Evolutionary conservation across 129 eudicot species (phyloP).

Genomic region (Scalesia atractyloides): DNA sequence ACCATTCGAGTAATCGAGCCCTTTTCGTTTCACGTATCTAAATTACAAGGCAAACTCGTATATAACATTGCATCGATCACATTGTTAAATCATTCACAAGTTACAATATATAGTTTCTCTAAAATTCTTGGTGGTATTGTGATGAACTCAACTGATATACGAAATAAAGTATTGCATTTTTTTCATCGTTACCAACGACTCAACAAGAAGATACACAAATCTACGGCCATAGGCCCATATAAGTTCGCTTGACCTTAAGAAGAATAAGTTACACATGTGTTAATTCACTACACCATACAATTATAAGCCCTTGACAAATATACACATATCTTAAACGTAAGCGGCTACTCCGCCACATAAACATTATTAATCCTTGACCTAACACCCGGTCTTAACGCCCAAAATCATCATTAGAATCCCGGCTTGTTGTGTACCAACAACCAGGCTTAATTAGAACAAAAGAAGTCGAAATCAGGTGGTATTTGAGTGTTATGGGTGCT

Average conservation of each 20-base stretch:
- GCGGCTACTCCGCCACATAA: background rate
- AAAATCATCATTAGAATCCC: background rate
- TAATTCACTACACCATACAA: background rate
- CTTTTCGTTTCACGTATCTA: no score
- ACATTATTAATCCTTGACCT: constrained; percentile 3
- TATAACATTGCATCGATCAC: no score
- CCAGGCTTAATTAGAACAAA: constrained; percentile 22
- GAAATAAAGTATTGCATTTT: no score
- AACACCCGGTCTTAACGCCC: background rate
- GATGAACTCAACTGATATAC: no score
- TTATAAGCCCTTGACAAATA: background rate
- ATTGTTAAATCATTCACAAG: no score
- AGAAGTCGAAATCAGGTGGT: constrained; percentile 20
- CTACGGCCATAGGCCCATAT: background rate
- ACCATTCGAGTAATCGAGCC: no score
- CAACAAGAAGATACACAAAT: background rate
- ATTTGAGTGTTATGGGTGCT: constrained; percentile 14
- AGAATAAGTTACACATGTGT: background rate
- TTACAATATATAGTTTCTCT: no score
- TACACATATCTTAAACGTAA: constrained; percentile 11
- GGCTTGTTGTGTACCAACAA: background rate
- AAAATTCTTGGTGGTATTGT: no score
- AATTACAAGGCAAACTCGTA: no score
- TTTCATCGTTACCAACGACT: no score
- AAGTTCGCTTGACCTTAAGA: background rate